Evolutionary conservation across 2,329 filamentous ascomycete genomes (phyloP), one percentile per base, ranked within the genome.

Genomic region (Herpotrichia juniperi): DNA sequence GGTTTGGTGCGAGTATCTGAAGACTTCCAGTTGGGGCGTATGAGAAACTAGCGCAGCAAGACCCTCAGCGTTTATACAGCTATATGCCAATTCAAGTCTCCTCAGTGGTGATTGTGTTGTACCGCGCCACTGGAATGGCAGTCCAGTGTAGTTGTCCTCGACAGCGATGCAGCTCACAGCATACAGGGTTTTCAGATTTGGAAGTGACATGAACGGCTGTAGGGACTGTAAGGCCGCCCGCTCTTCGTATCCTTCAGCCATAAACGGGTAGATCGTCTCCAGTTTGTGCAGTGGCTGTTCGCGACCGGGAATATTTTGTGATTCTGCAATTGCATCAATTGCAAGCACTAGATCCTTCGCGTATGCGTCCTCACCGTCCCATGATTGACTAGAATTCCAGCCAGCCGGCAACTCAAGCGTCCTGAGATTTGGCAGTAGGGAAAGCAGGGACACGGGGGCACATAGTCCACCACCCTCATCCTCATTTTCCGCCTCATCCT

Each of bases 1-100:
- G 0, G 65, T 66, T 45, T 71, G 63, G 26, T 73, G 69, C 1
- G 68, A 71, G 51, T 73, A 73, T 12, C 56, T 64, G 56, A 73
- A 70, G 2, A 63, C 51, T 1, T 56, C 52, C 1, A 73, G 54
- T 9, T 51, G 48, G 1, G 68, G 67, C 12, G 68, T 68, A 28
- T 67, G 61, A 1, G 56, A 46, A 3, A 71, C 25, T 0, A 73
- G 52, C 6, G 47, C 49, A 0, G 62, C 58, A 1, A 73, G 51
- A 3, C 62, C 69, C 1, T 59, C 54, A 0, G 64, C 58, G 46
- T 72, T 66, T 45, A 73, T 71, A 42, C 69, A 72, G 47, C 68
- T 68, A 30, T 59, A 62, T 1, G 62, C 67, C 8, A 73, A 51
- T 44, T 73, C 70, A 0, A 73, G 43, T 17, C 64, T 61, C 10